Evolutionary conservation across 345 rosid genomes (phyloP), one percentile per base, ranked within the genome.

Genomic region (Abelmoschus esculentus): DNA sequence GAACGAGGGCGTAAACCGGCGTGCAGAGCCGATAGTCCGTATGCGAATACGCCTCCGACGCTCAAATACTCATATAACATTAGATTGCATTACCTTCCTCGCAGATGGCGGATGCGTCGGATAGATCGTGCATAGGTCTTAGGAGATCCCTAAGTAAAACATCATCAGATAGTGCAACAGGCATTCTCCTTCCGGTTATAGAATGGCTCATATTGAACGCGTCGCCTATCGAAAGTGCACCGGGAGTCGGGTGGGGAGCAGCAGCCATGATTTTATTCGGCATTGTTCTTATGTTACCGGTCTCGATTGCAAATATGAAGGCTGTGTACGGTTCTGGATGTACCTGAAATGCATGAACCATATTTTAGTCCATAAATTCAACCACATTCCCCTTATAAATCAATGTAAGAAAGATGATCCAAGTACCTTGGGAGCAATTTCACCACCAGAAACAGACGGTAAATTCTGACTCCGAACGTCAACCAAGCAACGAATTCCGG

Each of bases 391-490:
- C 57, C 57, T 7, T n/a, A 2, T 18, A 18, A 8, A 53, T 7
- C 26, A 18, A 18, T 8, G 18, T 6, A 53, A 53, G 57, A 17
- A 53, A 53, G 28, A 53, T n/a, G 5, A 6, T 18, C n/a, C 2
- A 13, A 4, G 29, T 70, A 85, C 72, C 80, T 87, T 88, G 44
- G 86, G 86, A 0, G 86, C 88, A 89, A 91, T 86, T 74, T 89
- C 91, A 4, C 97, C 97, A 28, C 81, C 85, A 10, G 87, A 80
- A 59, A 91, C 79, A 18, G 92, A 86, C 57, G 86, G 91, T 4
- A 87, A 7, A 61, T 83, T 86, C 71, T 80, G 86, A 62, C 90
- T 88, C 0, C 87, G 89, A 10, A 88, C 71, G 75, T 86, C 90
- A 5, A 90, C 92, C 73, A 88, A 72, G 66, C 95, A 88, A 34